Evolutionary conservation across 169 alveolate species (phyloP), one percentile per base, ranked within the genome.

Genomic region (Theileria orientalis): DNA sequence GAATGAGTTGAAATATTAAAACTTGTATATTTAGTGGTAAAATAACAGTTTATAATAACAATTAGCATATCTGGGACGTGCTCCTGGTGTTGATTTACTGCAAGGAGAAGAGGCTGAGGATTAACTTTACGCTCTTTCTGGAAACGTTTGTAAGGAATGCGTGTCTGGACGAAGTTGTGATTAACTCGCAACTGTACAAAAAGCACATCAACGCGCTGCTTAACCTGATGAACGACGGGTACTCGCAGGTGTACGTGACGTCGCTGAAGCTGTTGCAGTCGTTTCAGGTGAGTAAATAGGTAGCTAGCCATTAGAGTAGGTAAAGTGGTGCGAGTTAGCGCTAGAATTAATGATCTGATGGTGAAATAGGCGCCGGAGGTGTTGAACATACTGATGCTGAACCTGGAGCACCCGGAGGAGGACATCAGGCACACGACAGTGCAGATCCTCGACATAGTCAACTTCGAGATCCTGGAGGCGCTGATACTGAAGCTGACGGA

Each of bases 151-250:
- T 80, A 33, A 80, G 61, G 42, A 64, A 70, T 29, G 86, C 90
- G 1, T 85, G 91, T 63, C 62, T 74, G 30, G 84, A 76, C 47
- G 90, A 83, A 29, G 72, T 87, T 21, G 90, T 77, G 56, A 79
- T 88, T 9, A 79, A 90, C 33, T 60, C 69, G 13, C 69, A 72
- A 25, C 67, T 88, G 32, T 80, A 74, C 46, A 59, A 61, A 32
- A 88, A 84, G 47, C 91, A 88, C 74, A 84, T 69, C 14, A 76
- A 84, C 16, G 74, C 83, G 37, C 74, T 88, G 56, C 49, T 80
- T 37, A 62, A 85, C 41, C 56, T 88, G 52, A 60, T 88, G 32
- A 56, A 56, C 46, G 60, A 32, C 35, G 23, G 19, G 21, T 56
- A 66, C 70, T 71, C 83, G 41, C 76, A 51, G 64, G 76, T 47